Base-by-base conservation (phyloP, 2,329 filamentous ascomycete species). In the Fusarium chaquense region DNA sequence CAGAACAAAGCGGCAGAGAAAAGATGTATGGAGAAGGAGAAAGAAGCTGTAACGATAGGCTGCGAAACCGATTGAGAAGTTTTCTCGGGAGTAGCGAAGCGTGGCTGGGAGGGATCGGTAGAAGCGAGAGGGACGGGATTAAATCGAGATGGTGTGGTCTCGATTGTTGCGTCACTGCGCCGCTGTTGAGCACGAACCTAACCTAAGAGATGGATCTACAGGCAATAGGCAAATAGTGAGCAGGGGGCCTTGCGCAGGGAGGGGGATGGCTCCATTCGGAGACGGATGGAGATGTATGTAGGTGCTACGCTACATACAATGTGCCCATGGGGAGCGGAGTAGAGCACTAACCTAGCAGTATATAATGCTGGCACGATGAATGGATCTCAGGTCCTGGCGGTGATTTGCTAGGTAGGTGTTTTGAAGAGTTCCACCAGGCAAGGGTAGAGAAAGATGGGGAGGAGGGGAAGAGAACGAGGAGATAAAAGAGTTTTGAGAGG, bases 151-250 rank as follows among this genome's bases (percentile, higher is more conserved):
- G 71, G 56, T 66, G 72, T 74, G 62, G 71, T 70, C 66, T 72
- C 62, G 69, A 68, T 68, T 68, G 68, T 75, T 74, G 73, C 73
- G 73, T 75, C 73, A 75, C 70, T 59, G 62, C 67, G 67, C 72
- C 65, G 68, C 64, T 63, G 70, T 68, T 73, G 62, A 73, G 65
- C 60, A 36, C 33, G 66, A 73, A 57, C 47, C 62, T 65, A 65
- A 52, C 62, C 62, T 45, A 65, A 65, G 62, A 65, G 55, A 65
- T 60, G 49, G 73, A 75, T 75, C 73, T 74, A 69, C 71, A 58
- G 53, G 64, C 64, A 61, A 72, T 55, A 58, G 53, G 60, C 66
- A 61, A 72, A 52, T 51, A 28, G 41, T 58, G 49, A 63, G 44
- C 60, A 63, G 60, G 60, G 72, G 72, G 70, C 54, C 67, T 67